These are phyloP conservation scores for Epichloe brachyelytri DNA, from an alignment of 2,329 filamentous ascomycete genomes.

Conservation along the genomic window DNA sequence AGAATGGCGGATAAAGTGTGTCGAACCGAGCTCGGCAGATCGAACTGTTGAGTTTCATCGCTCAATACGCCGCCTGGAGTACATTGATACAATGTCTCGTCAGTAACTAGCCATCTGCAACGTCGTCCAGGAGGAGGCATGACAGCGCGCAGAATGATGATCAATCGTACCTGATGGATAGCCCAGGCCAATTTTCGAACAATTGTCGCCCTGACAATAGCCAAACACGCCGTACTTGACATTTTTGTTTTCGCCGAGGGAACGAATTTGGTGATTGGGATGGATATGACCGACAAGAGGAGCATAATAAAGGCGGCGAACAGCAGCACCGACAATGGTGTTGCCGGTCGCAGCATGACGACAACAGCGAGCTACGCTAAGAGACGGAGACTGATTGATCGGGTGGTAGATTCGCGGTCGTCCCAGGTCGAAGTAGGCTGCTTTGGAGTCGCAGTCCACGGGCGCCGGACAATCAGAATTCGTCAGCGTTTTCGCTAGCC, in stretches of 20 bases:
- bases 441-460: not conserved
- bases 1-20: conserved; percentile 72
- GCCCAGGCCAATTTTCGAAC: conserved; percentile 66
- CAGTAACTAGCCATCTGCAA: not conserved
- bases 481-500: not conserved
- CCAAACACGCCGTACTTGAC: conserved; percentile 89
- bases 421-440: not conserved
- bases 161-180: conserved; percentile 47
- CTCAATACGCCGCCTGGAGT: conserved; percentile 1
- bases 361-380: conserved; percentile 10
- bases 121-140: not conserved
- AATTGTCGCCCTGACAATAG: conserved; percentile 56
- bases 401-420: not conserved
- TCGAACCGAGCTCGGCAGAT: conserved; percentile 39
- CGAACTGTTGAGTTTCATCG: conserved; percentile 34
- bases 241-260: conserved; percentile 67
- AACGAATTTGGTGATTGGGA: conserved; percentile 75
- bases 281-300: conserved; percentile 78
- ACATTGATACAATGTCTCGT: not conserved
- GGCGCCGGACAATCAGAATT: not conserved
- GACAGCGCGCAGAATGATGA: not conserved
- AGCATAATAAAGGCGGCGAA: conserved; percentile 75
- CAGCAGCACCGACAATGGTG: conserved; percentile 76
- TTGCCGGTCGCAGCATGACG: conserved; percentile 82
- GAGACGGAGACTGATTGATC: conserved; percentile 9